A percentile compares a stretch with the other conserved stretches of the same genome.
These are phyloP conservation scores for Coemansia sp. DNA, from an alignment of 192 early-diverging fungal genomes.

Conservation along the genomic window DNA sequence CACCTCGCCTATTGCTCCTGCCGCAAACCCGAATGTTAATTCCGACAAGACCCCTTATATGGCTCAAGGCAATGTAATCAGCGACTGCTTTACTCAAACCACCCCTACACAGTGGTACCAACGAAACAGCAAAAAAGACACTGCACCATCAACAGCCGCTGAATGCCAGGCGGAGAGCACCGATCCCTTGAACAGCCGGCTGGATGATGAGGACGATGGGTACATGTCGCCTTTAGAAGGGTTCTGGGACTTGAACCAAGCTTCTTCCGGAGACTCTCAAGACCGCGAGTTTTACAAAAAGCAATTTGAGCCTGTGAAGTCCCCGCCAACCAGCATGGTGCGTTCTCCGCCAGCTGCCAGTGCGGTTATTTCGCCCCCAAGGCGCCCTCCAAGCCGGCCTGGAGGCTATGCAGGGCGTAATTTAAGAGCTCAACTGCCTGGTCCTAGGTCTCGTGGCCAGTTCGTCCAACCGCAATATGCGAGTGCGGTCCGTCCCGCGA, in stretches of 20 bases:
- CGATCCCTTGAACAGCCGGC: no score
- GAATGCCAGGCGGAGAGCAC: no score
- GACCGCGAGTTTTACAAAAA: slow-evolving; percentile 34
- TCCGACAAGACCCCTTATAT: no score
- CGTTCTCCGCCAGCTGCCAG: no score
- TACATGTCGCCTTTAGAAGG: slow-evolving; percentile 49
- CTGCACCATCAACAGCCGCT: no score
- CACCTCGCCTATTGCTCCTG: slow-evolving; percentile 2
- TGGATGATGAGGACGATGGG: slow-evolving; percentile 13
- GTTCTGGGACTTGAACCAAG: slow-evolving; percentile 36
- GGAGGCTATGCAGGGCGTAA: no score
- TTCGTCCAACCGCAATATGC: background rate
- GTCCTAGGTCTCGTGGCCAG: no score
- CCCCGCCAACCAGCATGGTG: background rate
- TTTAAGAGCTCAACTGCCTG: no score
- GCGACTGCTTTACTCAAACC: background rate
- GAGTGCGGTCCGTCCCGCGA: slow-evolving; percentile 16
- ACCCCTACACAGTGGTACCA: slow-evolving; percentile 48
- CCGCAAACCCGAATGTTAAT: no score
- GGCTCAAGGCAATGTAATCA: no score
- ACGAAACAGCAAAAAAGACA: background rate
- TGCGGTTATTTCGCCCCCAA: no score
- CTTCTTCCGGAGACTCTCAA: background rate
- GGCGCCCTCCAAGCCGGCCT: no score
- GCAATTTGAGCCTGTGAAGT: slow-evolving; percentile 25